Evolutionary conservation across 805 yeast species (phyloP), one percentile per base, ranked within the genome.

Genomic region (Jamesozyma piceae): DNA sequence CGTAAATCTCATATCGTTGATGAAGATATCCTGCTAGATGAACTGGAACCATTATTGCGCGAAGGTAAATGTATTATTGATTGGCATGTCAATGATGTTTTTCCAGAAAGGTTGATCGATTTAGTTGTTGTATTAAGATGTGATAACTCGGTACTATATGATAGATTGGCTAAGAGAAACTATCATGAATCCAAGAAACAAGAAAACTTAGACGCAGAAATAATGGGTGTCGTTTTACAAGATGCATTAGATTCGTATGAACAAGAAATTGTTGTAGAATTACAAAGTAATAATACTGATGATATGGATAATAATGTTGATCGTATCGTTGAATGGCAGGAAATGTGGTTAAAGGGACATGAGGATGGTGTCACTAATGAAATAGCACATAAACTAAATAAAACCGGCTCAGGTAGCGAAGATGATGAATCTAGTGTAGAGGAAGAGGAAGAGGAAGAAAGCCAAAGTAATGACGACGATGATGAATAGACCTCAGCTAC

Each of bases 21-120:
- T 64, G 98, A 90, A 55, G 97, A 92, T 57, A 80, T 78, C 58
- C 68, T 90, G 13, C 64, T 88, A 44, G 97, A 92, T 60, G 75
- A 76, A 20, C 63, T 92, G 39, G 96, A 89, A 60, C 80, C 81
- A 5, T 74, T 81, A 32, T 68, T 89, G 38, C 82, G 81, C 41
- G 68, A 77, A 49, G 99, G 99, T n/a, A 95, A 94, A 1, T 71
- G 73, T n/a, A 68, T 92, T 8, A 72, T 92, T 11, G 99, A 92
- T 63, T 92, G 98, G 98, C 99, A 92, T 60, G 92, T 90, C 36
- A 87, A 95, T 64, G 98, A 92, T 56, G 76, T 86, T 18, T 90
- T 92, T 58, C 97, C 97, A 1, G 97, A 88, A 58, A 69, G 94
- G 51, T 74, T 87, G 60, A 84, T 92, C 40, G 99, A 92, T 62